These are phyloP conservation scores for Inga laurina DNA, from an alignment of 306 rosid genomes.

Conservation along the genomic window DNA sequence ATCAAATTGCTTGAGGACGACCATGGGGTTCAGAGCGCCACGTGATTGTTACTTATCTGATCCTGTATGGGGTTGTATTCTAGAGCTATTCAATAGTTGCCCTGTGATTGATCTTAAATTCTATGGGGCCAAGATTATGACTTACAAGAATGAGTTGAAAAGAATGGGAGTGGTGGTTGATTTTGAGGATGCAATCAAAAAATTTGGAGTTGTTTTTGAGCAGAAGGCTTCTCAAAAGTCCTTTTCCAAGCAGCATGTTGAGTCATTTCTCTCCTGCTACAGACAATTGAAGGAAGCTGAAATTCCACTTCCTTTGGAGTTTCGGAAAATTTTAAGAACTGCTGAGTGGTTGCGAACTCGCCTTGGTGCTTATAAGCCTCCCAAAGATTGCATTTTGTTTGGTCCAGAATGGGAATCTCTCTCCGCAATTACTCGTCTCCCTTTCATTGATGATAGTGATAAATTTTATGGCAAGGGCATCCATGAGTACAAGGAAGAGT, in stretches of 20 bases:
- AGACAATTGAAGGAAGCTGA: conserved; percentile 34
- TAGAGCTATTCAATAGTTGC: conserved; percentile 52
- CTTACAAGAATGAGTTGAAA: conserved; percentile 42
- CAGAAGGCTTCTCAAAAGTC: conserved; percentile 35
- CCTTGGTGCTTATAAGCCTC: conserved; percentile 45
- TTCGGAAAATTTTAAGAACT: conserved; percentile 23
- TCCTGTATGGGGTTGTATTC: conserved; percentile 62
- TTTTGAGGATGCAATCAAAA: conserved; percentile 49
- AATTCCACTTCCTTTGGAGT: conserved; percentile 32
- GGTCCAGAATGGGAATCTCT: conserved; percentile 66
- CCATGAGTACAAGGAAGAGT: conserved; percentile 51
- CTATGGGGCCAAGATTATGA: conserved; percentile 41
- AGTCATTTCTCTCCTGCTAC: conserved; percentile 54
- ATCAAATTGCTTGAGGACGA: conserved; percentile 58
- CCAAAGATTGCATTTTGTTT: conserved; percentile 60
- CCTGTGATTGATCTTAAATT: conserved; percentile 54
- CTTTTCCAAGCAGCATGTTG: conserved; percentile 42
- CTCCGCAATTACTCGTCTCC: conserved; percentile 59
- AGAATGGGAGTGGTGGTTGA: conserved; percentile 57
- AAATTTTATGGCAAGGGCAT: conserved; percentile 47
- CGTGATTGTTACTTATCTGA: conserved; percentile 54
- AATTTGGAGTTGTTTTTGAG: conserved; percentile 43
- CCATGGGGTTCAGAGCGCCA: conserved; percentile 53
- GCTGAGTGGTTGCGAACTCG: conserved; percentile 63
- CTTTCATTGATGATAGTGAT: conserved; percentile 64